Evolutionary conservation across 2,329 filamentous ascomycete species (phyloP), one percentile per base, ranked within the genome.

Genomic region (Leptodontidium sp.): DNA sequence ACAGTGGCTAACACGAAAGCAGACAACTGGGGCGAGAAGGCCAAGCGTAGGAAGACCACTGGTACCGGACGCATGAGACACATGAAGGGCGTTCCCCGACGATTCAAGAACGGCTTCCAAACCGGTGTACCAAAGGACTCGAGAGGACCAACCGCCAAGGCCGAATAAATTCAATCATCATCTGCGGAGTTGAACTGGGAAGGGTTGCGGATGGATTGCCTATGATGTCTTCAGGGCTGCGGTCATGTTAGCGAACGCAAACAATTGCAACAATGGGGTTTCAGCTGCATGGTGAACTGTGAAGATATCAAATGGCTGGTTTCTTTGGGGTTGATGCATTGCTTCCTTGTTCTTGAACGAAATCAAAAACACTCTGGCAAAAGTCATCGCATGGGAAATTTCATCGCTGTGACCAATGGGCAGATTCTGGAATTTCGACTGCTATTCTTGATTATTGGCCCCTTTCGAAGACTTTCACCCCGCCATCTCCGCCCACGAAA

Each of bases 21-120:
- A 98, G 95, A 91, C 91, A 98, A 99, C 93, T 99, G 96, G 96
- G 90, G 93, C 84, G 95, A 98, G 90, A 99, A 99, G 93, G 95
- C 94, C 80, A 98, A 98, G 93, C 90, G 96, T 85, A 97, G 96
- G 92, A 98, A 98, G 94, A 98, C 95, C 82, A 95, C 93, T 83
- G 96, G 96, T 80, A 95, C 93, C 81, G 96, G 96, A 84, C 93
- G 96, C 85, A 96, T 94, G 91, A 90, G 93, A 82, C 93, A 94
- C 87, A 89, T 99, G 83, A 97, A 97, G 89, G 89, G 88, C 80
- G 91, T 99, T 82, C 87, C 94, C 82, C 91, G 96, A 84, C 90
- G 90, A 86, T 97, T 97, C 91, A 93, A 91, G 88, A 99, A 99
- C 87, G 94, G 94, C 79, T 99, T 99, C 93, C 95, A 93, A 87